Base-by-base conservation (phyloP, 176 grass and related monocot species). In the Raddia distichophylla region DNA sequence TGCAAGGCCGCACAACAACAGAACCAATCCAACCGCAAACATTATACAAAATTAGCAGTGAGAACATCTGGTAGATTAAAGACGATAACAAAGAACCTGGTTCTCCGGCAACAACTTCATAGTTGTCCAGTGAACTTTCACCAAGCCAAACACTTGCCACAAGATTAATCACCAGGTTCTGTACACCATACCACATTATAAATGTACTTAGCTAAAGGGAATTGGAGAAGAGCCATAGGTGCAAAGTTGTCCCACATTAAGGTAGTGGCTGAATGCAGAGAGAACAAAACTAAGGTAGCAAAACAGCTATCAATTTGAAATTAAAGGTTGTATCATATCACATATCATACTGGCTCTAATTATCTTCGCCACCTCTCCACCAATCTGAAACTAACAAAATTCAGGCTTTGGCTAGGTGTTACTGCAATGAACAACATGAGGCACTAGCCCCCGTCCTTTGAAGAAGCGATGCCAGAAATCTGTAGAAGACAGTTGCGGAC, bases 301-400 rank as follows among this genome's bases (percentile, higher is more conserved):
- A 74, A 42, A 10, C 56, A 77, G 33, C 20, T 10, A 8, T 19
- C 11, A 63, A 63, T 22, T 22, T 33, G 60, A 33, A 66, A 66
- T 7, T 4, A 18, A 34, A 27, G 32, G 16, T 35, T 8, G 54
- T 2, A 27, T 35, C 15, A 73, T 2, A 27, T 56, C 33, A 40
- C 15, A 73, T 2, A 27, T 56, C 33, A 40, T 17, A 11, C 14
- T 22, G 42, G 35, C 37, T 13, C 8, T 55, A 69, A 33, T 58
- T 69, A 57, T 69, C 8, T 9, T 54, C 17, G 8, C 17, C 40
- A 19, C 7, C 45, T 64, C 4, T 33, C n/a, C 64, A 69, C 13
- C 8, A 2, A 70, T 34, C 66, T 70, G 52, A 47, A 79, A 43
- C 48, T 68, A 57, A 46, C 7, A 71, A 22, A 18, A 68, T 80